Evolutionary conservation across 768 basidiomycete species (phyloP).

Genomic region (Lanmaoa rubissima): DNA sequence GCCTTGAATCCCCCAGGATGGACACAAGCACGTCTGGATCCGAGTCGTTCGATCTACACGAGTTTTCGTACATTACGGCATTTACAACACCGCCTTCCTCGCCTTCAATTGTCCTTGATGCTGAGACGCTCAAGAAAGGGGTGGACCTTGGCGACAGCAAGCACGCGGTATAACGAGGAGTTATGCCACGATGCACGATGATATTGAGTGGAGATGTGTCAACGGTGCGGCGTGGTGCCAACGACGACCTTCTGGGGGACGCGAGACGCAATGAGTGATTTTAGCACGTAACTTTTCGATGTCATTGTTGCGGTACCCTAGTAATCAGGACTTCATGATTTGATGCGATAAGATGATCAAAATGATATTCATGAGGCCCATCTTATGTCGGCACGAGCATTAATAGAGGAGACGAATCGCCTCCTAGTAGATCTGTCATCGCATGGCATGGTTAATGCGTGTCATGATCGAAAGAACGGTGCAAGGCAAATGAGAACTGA

Average conservation of each 20-base stretch:
- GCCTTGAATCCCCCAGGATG: slow-evolving; percentile 12
- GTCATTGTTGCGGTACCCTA: slow-evolving; percentile 5
- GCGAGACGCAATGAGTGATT: slow-evolving; percentile 1
- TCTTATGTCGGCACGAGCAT: not conserved
- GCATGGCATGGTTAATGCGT: slow-evolving; percentile 20
- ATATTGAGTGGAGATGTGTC: slow-evolving; percentile 13
- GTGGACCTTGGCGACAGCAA: slow-evolving; percentile 5
- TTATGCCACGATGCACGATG: slow-evolving; percentile 2
- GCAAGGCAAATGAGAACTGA: not conserved
- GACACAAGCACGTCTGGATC: slow-evolving; percentile 11
- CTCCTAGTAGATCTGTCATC: slow-evolving; percentile 6
- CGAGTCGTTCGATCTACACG: slow-evolving; percentile 26
- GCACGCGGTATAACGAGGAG: slow-evolving; percentile 12
- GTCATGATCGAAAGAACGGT: slow-evolving; percentile 10
- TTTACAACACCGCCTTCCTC: slow-evolving; percentile 32
- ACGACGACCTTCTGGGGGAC: not conserved
- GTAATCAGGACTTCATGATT: slow-evolving; percentile 23
- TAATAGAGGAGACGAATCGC: not conserved
- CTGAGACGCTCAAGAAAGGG: slow-evolving; percentile 11
- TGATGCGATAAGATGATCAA: slow-evolving; percentile 22
- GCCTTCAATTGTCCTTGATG: slow-evolving; percentile 16
- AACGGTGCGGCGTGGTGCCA: not conserved
- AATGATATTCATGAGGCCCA: not conserved
- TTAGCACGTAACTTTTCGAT: slow-evolving; percentile 17
- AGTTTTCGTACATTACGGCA: slow-evolving; percentile 32